Base-by-base conservation (phyloP, 192 early-diverging fungal species). In the Mortierella claussenii region DNA sequence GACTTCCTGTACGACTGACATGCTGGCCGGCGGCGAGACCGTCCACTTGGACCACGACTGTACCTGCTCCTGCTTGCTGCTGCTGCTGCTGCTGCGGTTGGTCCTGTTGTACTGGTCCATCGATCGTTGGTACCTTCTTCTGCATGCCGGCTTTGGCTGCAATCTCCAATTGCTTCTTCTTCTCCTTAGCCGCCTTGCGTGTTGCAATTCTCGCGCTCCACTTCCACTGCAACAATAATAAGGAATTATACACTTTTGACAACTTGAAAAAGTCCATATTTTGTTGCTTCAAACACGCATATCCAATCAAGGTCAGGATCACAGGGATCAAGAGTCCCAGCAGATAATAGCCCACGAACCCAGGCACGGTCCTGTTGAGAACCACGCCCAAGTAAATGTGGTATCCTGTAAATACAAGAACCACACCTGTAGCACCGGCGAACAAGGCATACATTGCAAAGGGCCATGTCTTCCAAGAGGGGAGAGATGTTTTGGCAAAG, bases 401-500 rank as follows among this genome's bases (percentile, higher is more conserved):
- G 45, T 70, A 88, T 4, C 65, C 91, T n/a, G 89, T 88, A 47
- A 89, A 88, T 15, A 65, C 76, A 20, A 93, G 56, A 21, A 91
- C 85, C 3, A 86, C 55, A 3, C 46, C 79, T 18, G 89, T 43
- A 2, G 88, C 92, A 1, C 68, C 47, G 15, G 87, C 52, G 74
- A 89, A 88, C 18, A 91, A 79, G 4, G 81, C 80, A 81, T 90
- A 92, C 81, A 90, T 89, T 10, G 83, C 83, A 44, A 76, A 78
- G 50, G 86, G 80, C 92, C 92, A 94, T 4, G 79, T 45, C 36
- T 84, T 84, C 73, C 86, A 89, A 4, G 79, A 71, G 18, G 85
- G 83, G 26, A 94, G 61, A 4, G 90, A 91, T 0, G 89, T 86
- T 45, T 88, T 87, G 55, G 90, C 76, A 59, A 91, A 90, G 3